Conservation (phyloP, 495 filamentous ascomycete species). For the Gamarada debralockiae region DNA sequence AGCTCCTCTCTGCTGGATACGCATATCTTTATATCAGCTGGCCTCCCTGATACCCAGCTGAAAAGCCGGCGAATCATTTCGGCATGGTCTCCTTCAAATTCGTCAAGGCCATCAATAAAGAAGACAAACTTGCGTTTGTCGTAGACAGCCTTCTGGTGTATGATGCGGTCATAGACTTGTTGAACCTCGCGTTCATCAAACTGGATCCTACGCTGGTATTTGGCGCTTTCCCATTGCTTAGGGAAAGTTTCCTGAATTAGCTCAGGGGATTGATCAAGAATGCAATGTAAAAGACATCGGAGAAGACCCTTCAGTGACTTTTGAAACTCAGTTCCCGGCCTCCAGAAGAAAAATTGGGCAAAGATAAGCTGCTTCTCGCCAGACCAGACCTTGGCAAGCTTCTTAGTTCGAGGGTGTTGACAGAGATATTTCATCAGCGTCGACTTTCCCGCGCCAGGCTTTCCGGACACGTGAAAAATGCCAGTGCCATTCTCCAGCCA, state of each 20-base stretch:
- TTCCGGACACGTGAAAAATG: slow-evolving; percentile 30
- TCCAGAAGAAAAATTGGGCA: slow-evolving; percentile 36
- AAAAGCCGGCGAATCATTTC: background rate
- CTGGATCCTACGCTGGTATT: no score
- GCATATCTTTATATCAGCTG: no score
- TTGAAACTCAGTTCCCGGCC: slow-evolving; percentile 32
- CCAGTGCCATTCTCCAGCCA: background rate
- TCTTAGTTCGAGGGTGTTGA: slow-evolving; percentile 7
- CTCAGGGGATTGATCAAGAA: background rate
- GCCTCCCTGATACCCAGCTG: no score
- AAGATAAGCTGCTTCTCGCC: slow-evolving; percentile 24
- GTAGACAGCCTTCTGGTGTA: no score
- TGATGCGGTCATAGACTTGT: no score
- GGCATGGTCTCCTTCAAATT: background rate
- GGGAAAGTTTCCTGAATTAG: background rate
- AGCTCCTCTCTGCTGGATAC: no score
- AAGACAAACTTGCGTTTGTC: background rate
- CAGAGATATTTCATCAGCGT: slow-evolving; percentile 29
- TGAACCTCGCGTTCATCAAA: no score
- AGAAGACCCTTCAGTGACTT: slow-evolving; percentile 35
- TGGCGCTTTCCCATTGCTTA: background rate
- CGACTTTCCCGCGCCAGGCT: slow-evolving; percentile 31
- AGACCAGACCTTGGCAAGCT: slow-evolving; percentile 18
- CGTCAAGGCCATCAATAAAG: background rate
- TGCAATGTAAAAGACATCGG: background rate